A percentile compares a stretch with the other conserved stretches of the same genome.
phyloP scores from a whole-genome alignment of 140 eudicot genomes.

The Senecio squalidus region DNA sequence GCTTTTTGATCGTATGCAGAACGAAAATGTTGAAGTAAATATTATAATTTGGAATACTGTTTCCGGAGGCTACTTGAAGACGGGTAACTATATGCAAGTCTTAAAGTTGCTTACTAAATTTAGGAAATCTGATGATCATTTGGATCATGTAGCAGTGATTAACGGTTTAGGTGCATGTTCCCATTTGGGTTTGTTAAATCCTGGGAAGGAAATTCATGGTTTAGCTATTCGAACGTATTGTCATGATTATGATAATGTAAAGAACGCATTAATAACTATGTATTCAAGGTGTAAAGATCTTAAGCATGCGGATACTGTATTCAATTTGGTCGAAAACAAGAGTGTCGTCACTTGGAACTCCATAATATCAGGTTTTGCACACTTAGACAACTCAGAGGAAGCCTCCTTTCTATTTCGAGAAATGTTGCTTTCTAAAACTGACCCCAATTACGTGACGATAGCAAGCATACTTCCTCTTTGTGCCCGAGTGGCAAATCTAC shows the following conservation, averaged over 20 bases:
- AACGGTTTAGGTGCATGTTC: conserved; percentile 68
- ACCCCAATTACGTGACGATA: conserved; percentile 61
- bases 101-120: conserved; percentile 42
- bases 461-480: conserved; percentile 75
- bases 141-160: conserved; percentile 59
- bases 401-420: conserved; percentile 56
- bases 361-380: conserved; percentile 61
- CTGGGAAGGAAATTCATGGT: conserved; percentile 66
- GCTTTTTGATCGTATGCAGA: conserved; percentile 45
- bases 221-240: conserved; percentile 41
- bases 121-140: conserved; percentile 21
- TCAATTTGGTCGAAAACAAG: conserved; percentile 33
- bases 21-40: conserved; percentile 33
- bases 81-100: conserved; percentile 39
- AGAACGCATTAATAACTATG: conserved; percentile 54
- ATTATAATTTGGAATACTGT: conserved; percentile 63
- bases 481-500: conserved; percentile 64
- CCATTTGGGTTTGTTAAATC: conserved; percentile 30
- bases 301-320: conserved; percentile 38
- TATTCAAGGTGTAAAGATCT: conserved; percentile 63
- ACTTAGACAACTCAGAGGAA: conserved; percentile 48
- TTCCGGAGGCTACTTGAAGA: conserved; percentile 64
- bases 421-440: conserved; percentile 41
- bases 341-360: conserved; percentile 62
- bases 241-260: conserved; percentile 41